Percentiles rank a stretch among this genome's conserved stretches.
Conservation (phyloP, 331 rosid genomes). For the Phaseolus coccineus region DNA sequence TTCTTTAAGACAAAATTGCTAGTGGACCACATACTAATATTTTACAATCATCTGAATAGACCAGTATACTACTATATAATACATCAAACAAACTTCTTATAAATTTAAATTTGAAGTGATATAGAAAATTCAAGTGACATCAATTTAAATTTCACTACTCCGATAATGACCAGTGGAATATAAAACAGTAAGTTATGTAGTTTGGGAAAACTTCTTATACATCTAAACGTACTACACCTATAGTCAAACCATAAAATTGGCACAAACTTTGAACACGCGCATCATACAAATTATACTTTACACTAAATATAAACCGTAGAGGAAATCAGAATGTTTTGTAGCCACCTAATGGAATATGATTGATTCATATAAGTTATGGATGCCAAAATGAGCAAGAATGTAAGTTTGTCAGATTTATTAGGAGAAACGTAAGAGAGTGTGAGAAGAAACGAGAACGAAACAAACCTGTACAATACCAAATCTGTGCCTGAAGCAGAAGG, state of each 20-base stretch:
- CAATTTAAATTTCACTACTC: neutral
- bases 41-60: neutral
- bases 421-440: neutral
- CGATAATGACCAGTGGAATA: neutral
- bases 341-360: neutral
- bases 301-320: neutral
- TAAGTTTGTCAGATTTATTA: neutral
- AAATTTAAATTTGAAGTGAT: neutral
- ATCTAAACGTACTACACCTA: neutral
- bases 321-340: neutral
- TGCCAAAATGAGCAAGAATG: neutral
- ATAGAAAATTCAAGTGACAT: neutral
- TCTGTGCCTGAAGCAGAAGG: slow-evolving; percentile 74
- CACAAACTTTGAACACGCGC: neutral
- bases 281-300: neutral
- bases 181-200: neutral
- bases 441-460: neutral
- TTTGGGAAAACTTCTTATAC: neutral
- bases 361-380: neutral
- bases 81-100: neutral
- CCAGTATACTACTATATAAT: neutral
- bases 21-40: neutral
- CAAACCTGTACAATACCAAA: slow-evolving; percentile 82
- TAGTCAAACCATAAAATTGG: neutral
- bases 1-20: slow-evolving; percentile 17